phyloP scores from a whole-genome alignment of 305 asterid species.

The Fraxinus velutina region DNA sequence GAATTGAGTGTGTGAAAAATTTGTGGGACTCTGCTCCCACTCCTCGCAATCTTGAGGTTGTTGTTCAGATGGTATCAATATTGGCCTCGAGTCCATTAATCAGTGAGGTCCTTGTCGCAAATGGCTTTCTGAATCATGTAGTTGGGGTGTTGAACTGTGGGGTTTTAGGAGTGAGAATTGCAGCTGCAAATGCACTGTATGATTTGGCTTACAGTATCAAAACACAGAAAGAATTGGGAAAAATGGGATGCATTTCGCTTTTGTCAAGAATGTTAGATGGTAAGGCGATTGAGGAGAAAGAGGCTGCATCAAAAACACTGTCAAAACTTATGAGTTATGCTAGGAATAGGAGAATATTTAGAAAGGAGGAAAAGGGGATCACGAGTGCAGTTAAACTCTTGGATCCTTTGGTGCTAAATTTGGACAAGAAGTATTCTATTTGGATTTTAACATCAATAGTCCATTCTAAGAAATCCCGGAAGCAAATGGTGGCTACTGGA shows the following conservation, averaged over 20 bases:
- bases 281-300: slow-evolving; percentile 72
- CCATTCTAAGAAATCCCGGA: slow-evolving; percentile 67
- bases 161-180: slow-evolving; percentile 52
- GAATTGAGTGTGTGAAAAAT: slow-evolving; percentile 51
- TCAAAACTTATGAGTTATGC: slow-evolving; percentile 46
- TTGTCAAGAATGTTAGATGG: slow-evolving; percentile 67
- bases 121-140: slow-evolving; percentile 51
- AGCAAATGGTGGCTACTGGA: slow-evolving; percentile 63
- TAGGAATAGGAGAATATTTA: slow-evolving; percentile 56
- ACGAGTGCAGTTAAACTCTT: slow-evolving; percentile 46
- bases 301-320: slow-evolving; percentile 57
- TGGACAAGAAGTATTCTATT: slow-evolving; percentile 53
- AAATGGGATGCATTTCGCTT: slow-evolving; percentile 56
- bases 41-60: slow-evolving; percentile 52
- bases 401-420: slow-evolving; percentile 44
- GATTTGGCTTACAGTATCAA: slow-evolving; percentile 55
- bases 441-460: slow-evolving; percentile 40
- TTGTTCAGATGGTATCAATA: slow-evolving; percentile 50
- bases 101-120: slow-evolving; percentile 53
- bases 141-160: slow-evolving; percentile 50
- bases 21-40: slow-evolving; percentile 62
- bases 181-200: slow-evolving; percentile 56
- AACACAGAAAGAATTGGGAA: slow-evolving; percentile 70
- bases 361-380: slow-evolving; percentile 72
- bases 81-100: slow-evolving; percentile 58